Evolutionary conservation across 371 early-diverging fungal species (phyloP), one percentile per base, ranked within the genome.

Genomic region (Thermomucor indicae-seudaticae): DNA sequence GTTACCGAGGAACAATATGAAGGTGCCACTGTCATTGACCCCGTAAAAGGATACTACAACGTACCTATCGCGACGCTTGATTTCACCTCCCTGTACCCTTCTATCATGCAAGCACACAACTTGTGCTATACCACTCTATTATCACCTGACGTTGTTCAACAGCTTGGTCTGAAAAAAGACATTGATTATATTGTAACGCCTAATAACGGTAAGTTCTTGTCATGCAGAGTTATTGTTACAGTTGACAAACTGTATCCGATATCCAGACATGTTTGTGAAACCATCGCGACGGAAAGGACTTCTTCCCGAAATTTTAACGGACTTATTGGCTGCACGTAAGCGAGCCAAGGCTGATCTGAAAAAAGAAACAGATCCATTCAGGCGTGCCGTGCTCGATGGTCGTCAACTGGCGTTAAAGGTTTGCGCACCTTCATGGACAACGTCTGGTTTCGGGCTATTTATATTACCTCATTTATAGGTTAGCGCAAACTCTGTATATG

Each of bases 21-120:
- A 71, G 99, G 99, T 35, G 99, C 98, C 11, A 97, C 92, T 10
- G 99, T 99, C 31, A 97, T 99, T 72, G 99, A 99, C 41, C 99
- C 99, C 22, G 80, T 83, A 39, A 91, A 84, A 58, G 99, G 99
- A 8, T 99, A 91, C 60, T 99, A 99, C 64, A 87, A 91, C 49
- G 75, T 83, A 3, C 99, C 99, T 1, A 96, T 99, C 56, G 94
- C 99, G 6, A 99, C 99, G 0, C 83, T 99, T 19, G 99, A 99
- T 85, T 99, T 99, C 74, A 91, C 90, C 0, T 98, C 99, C 0
- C 83, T 99, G 65, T 99, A 99, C 72, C 99, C 99, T 8, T 98
- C 99, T 8, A 99, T 99, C 61, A 99, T 99, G 96, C 99, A 99
- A 87, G 98, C 97, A 5, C 97, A 99, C 66, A 99, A 99, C 63